These are phyloP conservation scores for Ottelia alismoides DNA, from an alignment of 106 monocot genomes.

Conservation along the genomic window DNA sequence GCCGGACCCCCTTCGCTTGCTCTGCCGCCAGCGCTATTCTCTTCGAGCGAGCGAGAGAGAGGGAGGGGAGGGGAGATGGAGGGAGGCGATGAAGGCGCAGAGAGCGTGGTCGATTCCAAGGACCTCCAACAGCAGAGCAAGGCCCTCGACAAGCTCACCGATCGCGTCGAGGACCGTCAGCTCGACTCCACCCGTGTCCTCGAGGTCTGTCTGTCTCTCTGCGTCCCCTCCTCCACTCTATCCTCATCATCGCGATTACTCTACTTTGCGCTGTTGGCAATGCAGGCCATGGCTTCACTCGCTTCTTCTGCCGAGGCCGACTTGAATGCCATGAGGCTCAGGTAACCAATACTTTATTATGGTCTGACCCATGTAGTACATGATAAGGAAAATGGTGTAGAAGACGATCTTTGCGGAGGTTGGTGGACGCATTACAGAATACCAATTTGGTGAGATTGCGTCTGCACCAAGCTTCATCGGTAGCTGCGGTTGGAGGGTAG, in stretches of 20 bases:
- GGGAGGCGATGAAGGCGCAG: constrained; percentile 18
- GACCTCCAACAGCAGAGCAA: constrained; percentile 95
- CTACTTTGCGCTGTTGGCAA: background rate
- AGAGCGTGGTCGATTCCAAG: constrained; percentile 54
- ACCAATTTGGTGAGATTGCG: too few relatives aligned
- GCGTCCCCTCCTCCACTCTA: background rate
- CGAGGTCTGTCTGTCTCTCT: constrained; percentile 19
- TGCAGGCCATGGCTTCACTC: constrained; percentile 67
- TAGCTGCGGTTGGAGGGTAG: too few relatives aligned
- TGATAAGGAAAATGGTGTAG: too few relatives aligned
- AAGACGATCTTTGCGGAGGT: too few relatives aligned
- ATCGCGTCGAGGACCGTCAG: constrained; percentile 89
- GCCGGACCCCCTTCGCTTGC: too few relatives aligned
- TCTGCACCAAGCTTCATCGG: too few relatives aligned
- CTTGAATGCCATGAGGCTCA: constrained; percentile 47
- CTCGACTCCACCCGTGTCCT: constrained; percentile 86
- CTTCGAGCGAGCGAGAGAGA: background rate
- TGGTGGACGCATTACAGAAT: too few relatives aligned
- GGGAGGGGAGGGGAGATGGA: constrained; percentile 15
- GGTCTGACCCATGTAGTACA: too few relatives aligned
- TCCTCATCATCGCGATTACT: background rate
- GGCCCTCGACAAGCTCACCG: constrained; percentile 96
- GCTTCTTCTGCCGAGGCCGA: constrained; percentile 57
- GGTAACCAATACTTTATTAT: constrained; percentile 13
- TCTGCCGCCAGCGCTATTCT: too few relatives aligned